These are phyloP conservation scores for Aureobasidium sp. DNA, from an alignment of 2,329 filamentous ascomycete genomes.

Conservation along the genomic window DNA sequence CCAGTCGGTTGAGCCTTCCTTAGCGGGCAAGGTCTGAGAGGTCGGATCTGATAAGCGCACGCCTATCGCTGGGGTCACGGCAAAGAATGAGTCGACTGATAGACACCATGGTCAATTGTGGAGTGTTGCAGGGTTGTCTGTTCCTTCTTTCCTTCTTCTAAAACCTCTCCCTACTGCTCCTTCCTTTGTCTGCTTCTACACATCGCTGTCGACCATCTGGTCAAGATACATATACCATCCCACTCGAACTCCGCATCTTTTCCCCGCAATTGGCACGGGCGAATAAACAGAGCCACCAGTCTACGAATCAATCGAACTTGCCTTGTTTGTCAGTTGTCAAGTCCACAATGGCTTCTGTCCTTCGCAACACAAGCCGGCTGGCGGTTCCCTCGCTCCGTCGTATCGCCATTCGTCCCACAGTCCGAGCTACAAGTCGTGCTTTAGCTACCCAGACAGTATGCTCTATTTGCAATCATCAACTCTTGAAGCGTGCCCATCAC, in stretches of 20 bases:
- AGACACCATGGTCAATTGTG: not conserved
- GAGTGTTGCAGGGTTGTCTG: not conserved
- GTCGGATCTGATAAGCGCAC: conserved; percentile 12
- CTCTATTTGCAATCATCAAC: not conserved
- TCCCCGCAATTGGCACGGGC: not conserved
- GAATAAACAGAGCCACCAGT: not conserved
- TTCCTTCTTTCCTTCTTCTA: not conserved
- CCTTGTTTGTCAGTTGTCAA: not conserved
- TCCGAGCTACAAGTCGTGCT: conserved; percentile 18
- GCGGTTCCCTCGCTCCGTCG: conserved; percentile 22
- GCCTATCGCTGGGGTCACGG: conserved; percentile 1
- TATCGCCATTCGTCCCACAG: conserved; percentile 17
- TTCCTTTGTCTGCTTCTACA: not conserved
- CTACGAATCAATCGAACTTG: not conserved
- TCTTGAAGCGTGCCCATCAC: not conserved
- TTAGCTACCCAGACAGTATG: conserved; percentile 16
- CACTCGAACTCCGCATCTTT: not conserved
- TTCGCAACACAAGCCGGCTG: conserved; percentile 27
- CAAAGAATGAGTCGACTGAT: conserved; percentile 3
- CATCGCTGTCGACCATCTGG: not conserved
- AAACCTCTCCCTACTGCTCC: not conserved
- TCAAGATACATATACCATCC: not conserved
- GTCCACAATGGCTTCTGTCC: conserved; percentile 27
- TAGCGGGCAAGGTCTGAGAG: conserved; percentile 1
- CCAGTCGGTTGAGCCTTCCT: not conserved